Conservation (phyloP, 2,329 filamentous ascomycete species). For the Talaromyces sp. region DNA sequence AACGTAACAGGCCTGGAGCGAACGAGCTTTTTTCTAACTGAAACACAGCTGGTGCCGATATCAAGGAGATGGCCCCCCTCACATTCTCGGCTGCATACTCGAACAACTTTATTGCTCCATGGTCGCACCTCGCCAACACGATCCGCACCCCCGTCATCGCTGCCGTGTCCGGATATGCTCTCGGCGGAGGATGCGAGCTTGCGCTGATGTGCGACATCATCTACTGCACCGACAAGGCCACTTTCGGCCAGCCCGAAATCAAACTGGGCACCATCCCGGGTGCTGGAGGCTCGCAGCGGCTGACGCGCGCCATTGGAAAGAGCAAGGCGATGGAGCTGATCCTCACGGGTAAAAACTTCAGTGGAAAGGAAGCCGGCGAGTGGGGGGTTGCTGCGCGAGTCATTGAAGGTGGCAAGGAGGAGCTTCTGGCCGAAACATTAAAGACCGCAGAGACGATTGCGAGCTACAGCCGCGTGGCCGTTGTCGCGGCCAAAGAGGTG, state of each 20-base stretch:
- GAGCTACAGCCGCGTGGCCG: constrained; percentile 75
- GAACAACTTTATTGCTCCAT: constrained; percentile 87
- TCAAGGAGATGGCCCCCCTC: constrained; percentile 96
- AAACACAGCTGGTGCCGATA: constrained; percentile 74
- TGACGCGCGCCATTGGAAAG: constrained; percentile 80
- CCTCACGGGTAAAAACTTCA: constrained; percentile 78
- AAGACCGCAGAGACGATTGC: constrained; percentile 87
- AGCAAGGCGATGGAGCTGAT: constrained; percentile 87
- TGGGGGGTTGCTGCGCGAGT: constrained; percentile 86
- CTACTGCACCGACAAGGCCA: constrained; percentile 79
- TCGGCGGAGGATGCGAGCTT: constrained; percentile 93
- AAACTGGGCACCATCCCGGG: constrained; percentile 91
- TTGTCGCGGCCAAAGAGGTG: constrained; percentile 92
- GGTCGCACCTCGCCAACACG: constrained; percentile 77
- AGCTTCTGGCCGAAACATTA: constrained; percentile 73
- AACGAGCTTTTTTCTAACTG: constrained; percentile 8
- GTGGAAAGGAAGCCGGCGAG: constrained; percentile 73
- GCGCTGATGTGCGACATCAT: constrained; percentile 97
- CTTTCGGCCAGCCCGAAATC: constrained; percentile 96
- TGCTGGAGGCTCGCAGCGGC: constrained; percentile 81
- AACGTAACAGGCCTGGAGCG: background rate
- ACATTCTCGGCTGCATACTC: constrained; percentile 85
- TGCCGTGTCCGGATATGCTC: constrained; percentile 88
- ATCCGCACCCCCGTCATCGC: constrained; percentile 93
- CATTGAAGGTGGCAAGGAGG: constrained; percentile 69